Percentiles rank a stretch among this genome's conserved stretches.
phyloP scores from a whole-genome alignment of 2,329 filamentous ascomycete species.

The Nothomitra cinnamomea region DNA sequence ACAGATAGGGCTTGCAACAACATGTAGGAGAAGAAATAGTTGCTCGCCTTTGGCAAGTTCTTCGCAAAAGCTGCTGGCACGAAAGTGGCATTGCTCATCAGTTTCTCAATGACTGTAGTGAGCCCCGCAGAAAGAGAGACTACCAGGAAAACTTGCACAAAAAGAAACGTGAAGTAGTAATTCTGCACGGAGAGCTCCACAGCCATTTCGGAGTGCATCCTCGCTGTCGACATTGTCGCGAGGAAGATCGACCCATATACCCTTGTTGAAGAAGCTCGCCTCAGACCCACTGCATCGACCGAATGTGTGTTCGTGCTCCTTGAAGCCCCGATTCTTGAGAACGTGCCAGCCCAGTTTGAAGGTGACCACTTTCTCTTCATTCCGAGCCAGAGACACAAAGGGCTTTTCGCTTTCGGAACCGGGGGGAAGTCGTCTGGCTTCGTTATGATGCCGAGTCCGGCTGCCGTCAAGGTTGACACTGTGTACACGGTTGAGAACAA shows the following conservation, averaged over 20 bases:
- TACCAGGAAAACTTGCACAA: too few species aligned
- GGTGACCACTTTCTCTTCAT: constrained; percentile 12
- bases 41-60: too few species aligned
- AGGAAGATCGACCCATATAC: constrained; percentile 16
- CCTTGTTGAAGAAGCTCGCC: constrained; percentile 22
- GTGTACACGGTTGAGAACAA: constrained; percentile 23
- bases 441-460: constrained; percentile 24
- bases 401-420: constrained; percentile 15
- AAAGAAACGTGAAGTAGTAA: too few species aligned
- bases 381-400: constrained; percentile 15
- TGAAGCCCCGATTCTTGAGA: constrained; percentile 13
- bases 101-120: too few species aligned
- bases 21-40: too few species aligned
- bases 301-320: constrained; percentile 16
- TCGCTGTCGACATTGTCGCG: constrained; percentile 16
- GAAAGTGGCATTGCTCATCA: too few species aligned
- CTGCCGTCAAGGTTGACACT: constrained; percentile 16
- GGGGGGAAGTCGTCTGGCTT: constrained; percentile 19
- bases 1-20: too few species aligned
- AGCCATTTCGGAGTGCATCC: too few species aligned
- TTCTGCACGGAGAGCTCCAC: too few species aligned
- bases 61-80: too few species aligned
- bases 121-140: too few species aligned
- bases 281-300: constrained; percentile 25
- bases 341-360: constrained; percentile 17